Percentiles rank a stretch among this genome's conserved stretches.
Conservation (phyloP, 352 stramenopile genomes). For the Thraustotheca clavata region DNA sequence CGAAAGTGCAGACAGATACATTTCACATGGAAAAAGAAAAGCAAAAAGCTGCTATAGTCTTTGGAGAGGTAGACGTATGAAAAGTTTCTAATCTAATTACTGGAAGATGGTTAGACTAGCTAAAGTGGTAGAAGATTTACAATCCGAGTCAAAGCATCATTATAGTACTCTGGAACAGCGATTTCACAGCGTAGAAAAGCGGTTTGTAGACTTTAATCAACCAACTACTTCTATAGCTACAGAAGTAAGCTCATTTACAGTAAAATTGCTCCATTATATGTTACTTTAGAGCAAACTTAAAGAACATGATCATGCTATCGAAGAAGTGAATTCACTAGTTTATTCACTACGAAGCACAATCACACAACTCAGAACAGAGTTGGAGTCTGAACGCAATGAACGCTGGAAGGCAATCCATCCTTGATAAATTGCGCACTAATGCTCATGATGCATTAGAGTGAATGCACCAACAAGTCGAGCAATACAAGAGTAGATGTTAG, state of each 20-base stretch:
- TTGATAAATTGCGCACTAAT: no score
- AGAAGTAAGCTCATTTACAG: not conserved
- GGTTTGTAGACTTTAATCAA: not conserved
- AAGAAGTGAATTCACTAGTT: constrained; percentile 5
- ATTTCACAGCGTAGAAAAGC: not conserved
- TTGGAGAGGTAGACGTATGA: constrained; percentile 36
- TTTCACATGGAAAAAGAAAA: constrained; percentile 49
- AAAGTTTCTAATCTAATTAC: not conserved
- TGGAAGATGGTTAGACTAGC: constrained; percentile 6
- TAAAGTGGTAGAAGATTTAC: constrained; percentile 8
- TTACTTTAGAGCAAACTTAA: not conserved
- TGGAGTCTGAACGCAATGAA: constrained; percentile 49
- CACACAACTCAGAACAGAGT: constrained; percentile 38
- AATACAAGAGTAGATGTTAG: not conserved
- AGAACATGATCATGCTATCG: constrained; percentile 5
- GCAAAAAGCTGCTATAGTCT: constrained; percentile 56
- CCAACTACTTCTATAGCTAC: not conserved
- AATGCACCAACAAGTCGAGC: not conserved
- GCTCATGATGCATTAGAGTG: constrained; percentile 20
- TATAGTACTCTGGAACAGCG: not conserved
- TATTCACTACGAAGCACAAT: not conserved
- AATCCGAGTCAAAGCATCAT: not conserved
- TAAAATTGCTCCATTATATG: not conserved
- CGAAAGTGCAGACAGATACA: constrained; percentile 46
- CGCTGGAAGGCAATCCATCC: constrained; percentile 35